Base-by-base conservation (phyloP, 805 yeast genomes). In the Crinitomyces ghanaensis region DNA sequence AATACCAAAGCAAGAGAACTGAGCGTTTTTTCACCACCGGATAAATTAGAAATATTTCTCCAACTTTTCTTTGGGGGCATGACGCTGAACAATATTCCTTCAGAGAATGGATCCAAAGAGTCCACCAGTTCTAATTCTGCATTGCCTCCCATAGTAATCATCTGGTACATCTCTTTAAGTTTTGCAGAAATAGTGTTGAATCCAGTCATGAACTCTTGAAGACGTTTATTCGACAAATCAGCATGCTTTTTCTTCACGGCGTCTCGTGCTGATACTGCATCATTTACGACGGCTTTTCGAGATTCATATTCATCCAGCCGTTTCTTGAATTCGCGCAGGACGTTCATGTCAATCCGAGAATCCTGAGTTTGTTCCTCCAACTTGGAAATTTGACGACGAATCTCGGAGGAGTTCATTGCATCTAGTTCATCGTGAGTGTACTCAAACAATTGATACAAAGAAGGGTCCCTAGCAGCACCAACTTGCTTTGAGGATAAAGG, bases 61-160 rank as follows among this genome's bases (percentile, higher is more conserved):
- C 99, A 91, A 24, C 93, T 77, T 56, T 91, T 91, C 60, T 85
- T 88, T 0, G 99, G 99, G 2, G 99, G 99, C 98, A 91, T 91
- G 4, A 91, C 98, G 56, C 95, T 81, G 56, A 91, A 91, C 26
- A 86, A 62, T 24, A 91, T 86, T 20, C 99, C 99, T 59, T 91
- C 98, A 1, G 95, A 75, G 50, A 91, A 91, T n/a, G 98, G 98
- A 57, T 91, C 97, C 51, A 88, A 68, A 40, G 93, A 79, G 51
- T 91, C 98, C 13, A 85, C 96, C 28, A 88, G 66, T 54, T 91
- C 99, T 22, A 91, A 65, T 54, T 91, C 98, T 0, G 99, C 99
- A 61, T 88, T 91, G 21, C 99, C 99, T 18, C 98, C 98, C 93
- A 88, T 85, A 1, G 98, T 91, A 40, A 91, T 91, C 93, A 91